Evolutionary conservation across 768 basidiomycete genomes (phyloP).

Genomic region (Hypholoma fasciculare): DNA sequence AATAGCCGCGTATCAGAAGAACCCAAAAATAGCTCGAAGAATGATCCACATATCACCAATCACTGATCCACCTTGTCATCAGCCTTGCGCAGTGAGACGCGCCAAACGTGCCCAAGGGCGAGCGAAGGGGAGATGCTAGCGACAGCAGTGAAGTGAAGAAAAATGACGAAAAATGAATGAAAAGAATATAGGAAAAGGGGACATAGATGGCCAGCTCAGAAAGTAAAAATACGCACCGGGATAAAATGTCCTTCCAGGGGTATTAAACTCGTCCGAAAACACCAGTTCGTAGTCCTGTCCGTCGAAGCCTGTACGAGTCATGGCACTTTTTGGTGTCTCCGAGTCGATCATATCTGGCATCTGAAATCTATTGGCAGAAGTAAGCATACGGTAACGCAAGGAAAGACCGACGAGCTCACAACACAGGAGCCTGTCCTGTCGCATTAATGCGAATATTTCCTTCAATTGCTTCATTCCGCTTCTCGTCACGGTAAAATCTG

Average conservation of each 20-base stretch:
- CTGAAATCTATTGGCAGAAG: conserved; percentile 27
- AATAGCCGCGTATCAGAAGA: too few species aligned
- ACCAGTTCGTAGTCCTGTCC: conserved; percentile 67
- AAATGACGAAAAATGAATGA: conserved; percentile 1
- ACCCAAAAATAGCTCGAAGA: too few species aligned
- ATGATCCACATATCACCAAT: neutral
- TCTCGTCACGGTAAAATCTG: conserved; percentile 42
- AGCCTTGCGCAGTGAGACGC: neutral
- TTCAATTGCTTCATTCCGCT: conserved; percentile 45
- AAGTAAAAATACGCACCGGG: conserved; percentile 28
- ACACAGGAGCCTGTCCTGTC: conserved; percentile 65
- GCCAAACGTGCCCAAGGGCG: neutral
- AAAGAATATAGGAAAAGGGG: neutral
- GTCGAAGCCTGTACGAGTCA: conserved; percentile 70
- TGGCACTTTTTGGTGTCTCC: conserved; percentile 62
- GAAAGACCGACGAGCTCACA: conserved; percentile 27
- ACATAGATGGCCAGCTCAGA: neutral
- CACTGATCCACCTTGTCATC: neutral
- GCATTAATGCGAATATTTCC: conserved; percentile 68
- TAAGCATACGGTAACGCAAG: neutral
- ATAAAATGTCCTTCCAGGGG: conserved; percentile 63
- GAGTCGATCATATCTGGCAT: conserved; percentile 69
- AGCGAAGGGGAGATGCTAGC: neutral
- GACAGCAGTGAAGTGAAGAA: neutral
- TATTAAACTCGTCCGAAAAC: conserved; percentile 79